Evolutionary conservation across 2,329 filamentous ascomycete genomes (phyloP).

Genomic region (Apiospora kogelbergensis): DNA sequence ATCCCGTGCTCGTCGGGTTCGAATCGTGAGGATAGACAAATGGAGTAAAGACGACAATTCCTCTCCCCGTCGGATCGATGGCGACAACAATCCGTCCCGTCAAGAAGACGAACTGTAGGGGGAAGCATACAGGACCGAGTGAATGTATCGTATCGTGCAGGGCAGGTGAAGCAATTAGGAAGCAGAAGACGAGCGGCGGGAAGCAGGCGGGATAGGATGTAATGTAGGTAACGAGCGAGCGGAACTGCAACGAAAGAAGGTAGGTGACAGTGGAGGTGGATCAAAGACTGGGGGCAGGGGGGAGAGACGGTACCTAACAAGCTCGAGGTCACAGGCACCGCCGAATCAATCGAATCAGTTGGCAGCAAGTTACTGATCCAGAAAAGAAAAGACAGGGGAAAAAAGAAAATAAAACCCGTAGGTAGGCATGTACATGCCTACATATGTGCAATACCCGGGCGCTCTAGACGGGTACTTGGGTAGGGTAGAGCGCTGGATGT

Average conservation of each 20-base stretch:
- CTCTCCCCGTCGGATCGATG: background rate
- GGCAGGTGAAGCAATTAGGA: background rate
- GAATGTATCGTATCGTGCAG: background rate
- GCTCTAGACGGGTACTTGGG: background rate
- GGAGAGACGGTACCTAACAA: background rate
- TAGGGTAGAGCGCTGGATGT: background rate
- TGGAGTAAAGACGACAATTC: background rate
- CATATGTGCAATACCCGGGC: background rate
- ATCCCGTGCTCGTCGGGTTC: background rate
- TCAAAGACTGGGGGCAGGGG: background rate
- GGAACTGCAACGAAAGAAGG: constrained; percentile 2
- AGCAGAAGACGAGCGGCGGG: background rate
- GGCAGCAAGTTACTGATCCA: background rate
- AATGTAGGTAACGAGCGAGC: background rate
- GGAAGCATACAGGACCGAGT: background rate
- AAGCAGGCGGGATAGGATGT: constrained; percentile 2
- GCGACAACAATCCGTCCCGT: background rate
- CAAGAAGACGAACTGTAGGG: constrained; percentile 1
- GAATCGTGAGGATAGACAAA: background rate
- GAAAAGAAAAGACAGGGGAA: background rate
- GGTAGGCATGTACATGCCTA: background rate
- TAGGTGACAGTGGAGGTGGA: constrained; percentile 1
- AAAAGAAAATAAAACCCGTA: background rate
- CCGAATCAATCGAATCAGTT: background rate
- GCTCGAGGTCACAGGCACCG: background rate